Evolutionary conservation across 805 yeast genomes (phyloP).

Genomic region (Yamadazyma sp.): DNA sequence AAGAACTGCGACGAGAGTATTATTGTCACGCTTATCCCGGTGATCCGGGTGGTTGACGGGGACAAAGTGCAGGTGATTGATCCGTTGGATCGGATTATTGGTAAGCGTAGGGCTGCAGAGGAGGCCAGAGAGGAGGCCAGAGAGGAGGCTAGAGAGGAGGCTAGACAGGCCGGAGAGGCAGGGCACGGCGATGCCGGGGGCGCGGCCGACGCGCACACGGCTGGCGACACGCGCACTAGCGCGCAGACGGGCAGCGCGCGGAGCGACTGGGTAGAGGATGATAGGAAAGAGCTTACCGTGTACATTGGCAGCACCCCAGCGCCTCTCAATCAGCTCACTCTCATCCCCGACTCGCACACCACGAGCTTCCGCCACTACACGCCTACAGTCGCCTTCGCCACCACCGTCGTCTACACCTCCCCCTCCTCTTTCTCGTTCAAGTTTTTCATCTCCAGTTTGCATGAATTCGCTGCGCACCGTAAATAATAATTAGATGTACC

Average conservation of each 20-base stretch:
- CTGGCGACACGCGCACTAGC: too few species aligned
- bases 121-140: too few species aligned
- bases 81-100: conserved; percentile 8
- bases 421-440: conserved; percentile 7
- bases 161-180: too few species aligned
- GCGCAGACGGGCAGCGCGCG: too few species aligned
- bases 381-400: not conserved
- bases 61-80: not conserved
- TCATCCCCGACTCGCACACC: not conserved
- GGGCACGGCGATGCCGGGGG: too few species aligned
- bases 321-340: conserved; percentile 1
- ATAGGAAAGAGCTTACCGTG: conserved; percentile 6
- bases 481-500: conserved; percentile 3
- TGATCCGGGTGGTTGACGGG: conserved; percentile 1
- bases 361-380: not conserved
- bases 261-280: conserved; percentile 9
- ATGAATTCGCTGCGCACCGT: conserved; percentile 7
- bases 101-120: too few species aligned
- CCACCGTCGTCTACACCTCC: conserved; percentile 4
- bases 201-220: too few species aligned
- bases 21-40: conserved; percentile 3
- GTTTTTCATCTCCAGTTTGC: conserved; percentile 11
- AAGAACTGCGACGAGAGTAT: conserved; percentile 5
- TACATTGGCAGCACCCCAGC: not conserved
- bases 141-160: too few species aligned